A percentile compares a stretch with the other conserved stretches of the same genome.
phyloP scores from a whole-genome alignment of 371 early-diverging fungal species.

The Rhizopus arrhizus region DNA sequence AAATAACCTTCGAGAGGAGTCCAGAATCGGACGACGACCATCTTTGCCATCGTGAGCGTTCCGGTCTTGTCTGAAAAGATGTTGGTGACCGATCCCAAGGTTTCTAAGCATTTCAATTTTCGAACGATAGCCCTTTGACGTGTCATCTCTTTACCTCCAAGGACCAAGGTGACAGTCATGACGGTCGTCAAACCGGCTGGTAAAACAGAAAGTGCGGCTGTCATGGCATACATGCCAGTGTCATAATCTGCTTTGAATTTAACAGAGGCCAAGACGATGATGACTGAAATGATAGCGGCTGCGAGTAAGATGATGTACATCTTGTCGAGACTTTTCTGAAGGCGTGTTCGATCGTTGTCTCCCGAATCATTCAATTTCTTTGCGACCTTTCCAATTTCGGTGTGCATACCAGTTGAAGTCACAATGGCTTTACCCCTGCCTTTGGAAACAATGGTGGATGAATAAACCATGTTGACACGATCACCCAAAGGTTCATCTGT shows the following conservation, averaged over 20 bases:
- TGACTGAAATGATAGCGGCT: constrained; percentile 39
- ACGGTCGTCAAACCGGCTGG: constrained; percentile 50
- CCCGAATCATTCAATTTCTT: constrained; percentile 72
- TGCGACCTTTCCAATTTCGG: constrained; percentile 90
- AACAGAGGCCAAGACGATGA: constrained; percentile 73
- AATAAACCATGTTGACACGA: constrained; percentile 75
- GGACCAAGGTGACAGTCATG: constrained; percentile 43
- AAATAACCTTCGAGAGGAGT: constrained; percentile 64
- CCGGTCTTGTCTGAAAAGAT: constrained; percentile 87
- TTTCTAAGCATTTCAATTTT: constrained; percentile 89
- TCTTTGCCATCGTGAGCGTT: constrained; percentile 67
- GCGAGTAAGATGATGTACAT: constrained; percentile 73
- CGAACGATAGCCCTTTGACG: constrained; percentile 61
- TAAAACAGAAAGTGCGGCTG: constrained; percentile 40
- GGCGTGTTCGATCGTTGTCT: constrained; percentile 65
- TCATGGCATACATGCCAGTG: constrained; percentile 49
- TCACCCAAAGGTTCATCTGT: constrained; percentile 71
- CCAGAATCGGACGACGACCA: constrained; percentile 77
- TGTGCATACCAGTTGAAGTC: constrained; percentile 79
- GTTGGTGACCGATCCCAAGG: constrained; percentile 89
- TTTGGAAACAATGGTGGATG: constrained; percentile 70
- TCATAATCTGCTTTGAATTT: constrained; percentile 41
- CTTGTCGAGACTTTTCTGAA: constrained; percentile 75
- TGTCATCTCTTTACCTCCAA: constrained; percentile 48
- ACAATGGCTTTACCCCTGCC: constrained; percentile 83